phyloP scores from a whole-genome alignment of 805 yeast genomes.

The Huiozyma sinensis region DNA sequence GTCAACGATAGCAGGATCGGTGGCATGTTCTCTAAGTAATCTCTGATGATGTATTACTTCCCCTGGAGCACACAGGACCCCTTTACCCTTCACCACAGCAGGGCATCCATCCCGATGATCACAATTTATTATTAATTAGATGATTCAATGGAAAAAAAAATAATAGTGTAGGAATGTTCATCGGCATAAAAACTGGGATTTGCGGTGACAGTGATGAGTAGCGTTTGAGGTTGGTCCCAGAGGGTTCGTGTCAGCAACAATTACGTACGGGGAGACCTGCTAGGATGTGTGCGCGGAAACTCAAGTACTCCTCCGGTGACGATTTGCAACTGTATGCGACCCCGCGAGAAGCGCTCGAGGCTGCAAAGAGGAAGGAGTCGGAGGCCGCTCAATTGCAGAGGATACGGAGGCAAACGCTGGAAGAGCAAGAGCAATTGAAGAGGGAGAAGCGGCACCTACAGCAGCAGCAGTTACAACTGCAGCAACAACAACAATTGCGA shows the following conservation, averaged over 20 bases:
- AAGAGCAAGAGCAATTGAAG: conserved; percentile 4
- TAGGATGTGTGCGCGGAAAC: conserved; percentile 23
- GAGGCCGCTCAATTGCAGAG: conserved; percentile 18
- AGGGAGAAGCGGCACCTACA: not conserved
- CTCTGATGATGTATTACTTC: not conserved
- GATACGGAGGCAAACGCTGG: not conserved
- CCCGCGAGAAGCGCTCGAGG: conserved; percentile 28
- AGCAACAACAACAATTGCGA: not conserved
- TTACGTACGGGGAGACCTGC: not conserved
- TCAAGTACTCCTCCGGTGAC: conserved; percentile 28
- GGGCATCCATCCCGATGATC: not conserved
- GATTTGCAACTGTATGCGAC: conserved; percentile 27
- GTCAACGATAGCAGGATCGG: conserved; percentile 36
- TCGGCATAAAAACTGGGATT: not conserved
- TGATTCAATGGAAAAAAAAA: not conserved
- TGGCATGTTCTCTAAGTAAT: not conserved
- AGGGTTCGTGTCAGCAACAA: not conserved
- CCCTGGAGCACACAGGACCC: conserved; percentile 4
- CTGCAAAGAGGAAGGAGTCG: conserved; percentile 16
- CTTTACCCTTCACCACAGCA: not conserved
- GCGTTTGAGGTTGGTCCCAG: no score
- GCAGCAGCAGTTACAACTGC: not conserved
- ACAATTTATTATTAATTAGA: not conserved
- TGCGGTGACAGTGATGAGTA: not conserved
- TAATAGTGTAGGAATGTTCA: not conserved